Evolutionary conservation across 2,329 filamentous ascomycete species (phyloP).

Genomic region (Botrytis cinerea): DNA sequence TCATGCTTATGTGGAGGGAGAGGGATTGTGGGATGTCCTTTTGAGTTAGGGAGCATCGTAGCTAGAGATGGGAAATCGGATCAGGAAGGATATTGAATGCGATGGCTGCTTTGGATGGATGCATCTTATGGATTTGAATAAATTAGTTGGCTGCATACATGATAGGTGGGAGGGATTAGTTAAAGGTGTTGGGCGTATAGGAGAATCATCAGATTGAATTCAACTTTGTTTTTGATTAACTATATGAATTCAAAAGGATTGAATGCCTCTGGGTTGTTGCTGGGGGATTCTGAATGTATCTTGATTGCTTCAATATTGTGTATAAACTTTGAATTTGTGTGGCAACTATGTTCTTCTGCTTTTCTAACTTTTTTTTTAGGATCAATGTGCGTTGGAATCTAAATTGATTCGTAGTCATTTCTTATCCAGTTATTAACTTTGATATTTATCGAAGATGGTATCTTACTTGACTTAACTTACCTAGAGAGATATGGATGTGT

Average conservation of each 20-base stretch:
- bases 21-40: slow-evolving; percentile 73
- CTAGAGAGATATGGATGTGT: too few species aligned
- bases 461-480: too few species aligned
- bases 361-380: neutral
- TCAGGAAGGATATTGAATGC: neutral
- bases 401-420: too few species aligned
- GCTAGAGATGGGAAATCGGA: neutral
- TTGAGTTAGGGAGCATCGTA: slow-evolving; percentile 31
- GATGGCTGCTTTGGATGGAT: neutral
- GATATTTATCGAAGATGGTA: too few species aligned
- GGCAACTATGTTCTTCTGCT: neutral
- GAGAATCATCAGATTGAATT: neutral
- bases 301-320: neutral
- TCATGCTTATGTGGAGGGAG: slow-evolving; percentile 71
- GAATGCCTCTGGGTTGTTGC: neutral
- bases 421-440: too few species aligned
- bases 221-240: neutral
- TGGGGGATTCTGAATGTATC: accelerated
- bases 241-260: neutral
- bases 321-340: neutral
- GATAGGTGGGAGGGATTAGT: neutral
- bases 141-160: neutral
- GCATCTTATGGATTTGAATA: neutral
- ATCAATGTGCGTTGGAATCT: too few species aligned
- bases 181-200: neutral